Percentiles rank a stretch among this genome's conserved stretches.
These are phyloP conservation scores for Suhomyces coccinellae DNA, from an alignment of 1,139 yeast genomes.

Conservation along the genomic window DNA sequence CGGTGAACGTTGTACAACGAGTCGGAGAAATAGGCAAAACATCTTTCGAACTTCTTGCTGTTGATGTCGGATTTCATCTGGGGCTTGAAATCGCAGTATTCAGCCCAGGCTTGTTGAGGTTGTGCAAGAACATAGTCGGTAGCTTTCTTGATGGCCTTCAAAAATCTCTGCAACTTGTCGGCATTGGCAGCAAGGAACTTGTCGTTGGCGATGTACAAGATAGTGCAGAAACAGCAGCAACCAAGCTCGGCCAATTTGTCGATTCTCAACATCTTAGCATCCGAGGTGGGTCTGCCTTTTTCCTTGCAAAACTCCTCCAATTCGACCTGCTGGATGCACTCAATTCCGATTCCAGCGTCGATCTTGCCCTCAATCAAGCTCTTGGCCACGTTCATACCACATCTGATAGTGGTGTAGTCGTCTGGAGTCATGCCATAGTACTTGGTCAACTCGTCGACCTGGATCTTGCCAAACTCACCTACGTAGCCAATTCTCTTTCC, in stretches of 20 bases:
- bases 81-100: slow-evolving; percentile 50
- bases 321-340: slow-evolving; percentile 60
- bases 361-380: slow-evolving; percentile 55
- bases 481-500: slow-evolving; percentile 59
- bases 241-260: slow-evolving; percentile 59
- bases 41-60: slow-evolving; percentile 51
- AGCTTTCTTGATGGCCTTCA: slow-evolving; percentile 51
- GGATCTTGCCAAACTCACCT: slow-evolving; percentile 62
- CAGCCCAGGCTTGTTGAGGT: slow-evolving; percentile 50
- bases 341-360: slow-evolving; percentile 61
- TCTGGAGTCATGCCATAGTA: slow-evolving; percentile 56
- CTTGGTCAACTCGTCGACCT: slow-evolving; percentile 55
- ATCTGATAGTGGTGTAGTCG: slow-evolving; percentile 60
- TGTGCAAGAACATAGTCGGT: slow-evolving; percentile 47
- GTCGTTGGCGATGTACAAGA: slow-evolving; percentile 56
- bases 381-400: slow-evolving; percentile 62
- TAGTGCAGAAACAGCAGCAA: slow-evolving; percentile 61
- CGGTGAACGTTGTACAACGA: slow-evolving; percentile 55
- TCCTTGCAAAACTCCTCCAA: slow-evolving; percentile 51
- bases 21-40: slow-evolving; percentile 55
- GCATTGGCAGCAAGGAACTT: slow-evolving; percentile 50
- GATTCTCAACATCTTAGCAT: slow-evolving; percentile 57
- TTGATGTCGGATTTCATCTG: slow-evolving; percentile 43
- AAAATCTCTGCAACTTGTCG: slow-evolving; percentile 45
- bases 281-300: slow-evolving; percentile 46